Conservation (phyloP, 371 early-diverging fungal genomes). For the Syncephalastrum monosporum region DNA sequence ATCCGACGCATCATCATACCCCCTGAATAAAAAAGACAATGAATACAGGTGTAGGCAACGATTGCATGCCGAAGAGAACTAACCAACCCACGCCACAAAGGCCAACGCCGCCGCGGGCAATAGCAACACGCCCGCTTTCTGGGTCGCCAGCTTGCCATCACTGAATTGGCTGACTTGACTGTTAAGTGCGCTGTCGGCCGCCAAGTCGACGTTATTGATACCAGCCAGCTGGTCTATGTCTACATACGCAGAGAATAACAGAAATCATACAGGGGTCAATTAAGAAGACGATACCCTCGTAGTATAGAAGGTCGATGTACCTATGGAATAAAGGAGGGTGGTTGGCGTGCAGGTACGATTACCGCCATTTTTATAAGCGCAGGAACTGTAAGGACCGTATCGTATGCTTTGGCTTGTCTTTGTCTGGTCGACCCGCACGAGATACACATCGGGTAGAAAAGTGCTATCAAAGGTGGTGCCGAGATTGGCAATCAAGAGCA, state of each 20-base stretch:
- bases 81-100: conserved; percentile 23
- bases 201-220: conserved; percentile 9
- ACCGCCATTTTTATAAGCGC: conserved; percentile 22
- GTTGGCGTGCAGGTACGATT: conserved; percentile 20
- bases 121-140: conserved; percentile 24
- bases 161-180: conserved; percentile 7
- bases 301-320: conserved; percentile 11
- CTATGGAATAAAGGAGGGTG: conserved; percentile 18
- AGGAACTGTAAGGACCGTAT: conserved; percentile 39
- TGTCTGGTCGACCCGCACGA: conserved; percentile 23
- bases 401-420: conserved; percentile 25
- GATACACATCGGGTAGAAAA: conserved; percentile 26
- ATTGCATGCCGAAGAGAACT: background rate
- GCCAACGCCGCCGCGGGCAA: conserved; percentile 29
- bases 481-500: conserved; percentile 32
- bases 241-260: background rate
- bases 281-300: background rate
- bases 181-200: background rate
- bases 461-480: conserved; percentile 31
- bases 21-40: background rate
- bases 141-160: conserved; percentile 6
- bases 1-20: conserved; percentile 12
- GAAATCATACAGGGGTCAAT: too few species aligned
- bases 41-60: background rate
- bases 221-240: conserved; percentile 10